Evolutionary conservation across 2,329 filamentous ascomycete genomes (phyloP), one percentile per base, ranked within the genome.

Genomic region (Boeremia lycopersici): DNA sequence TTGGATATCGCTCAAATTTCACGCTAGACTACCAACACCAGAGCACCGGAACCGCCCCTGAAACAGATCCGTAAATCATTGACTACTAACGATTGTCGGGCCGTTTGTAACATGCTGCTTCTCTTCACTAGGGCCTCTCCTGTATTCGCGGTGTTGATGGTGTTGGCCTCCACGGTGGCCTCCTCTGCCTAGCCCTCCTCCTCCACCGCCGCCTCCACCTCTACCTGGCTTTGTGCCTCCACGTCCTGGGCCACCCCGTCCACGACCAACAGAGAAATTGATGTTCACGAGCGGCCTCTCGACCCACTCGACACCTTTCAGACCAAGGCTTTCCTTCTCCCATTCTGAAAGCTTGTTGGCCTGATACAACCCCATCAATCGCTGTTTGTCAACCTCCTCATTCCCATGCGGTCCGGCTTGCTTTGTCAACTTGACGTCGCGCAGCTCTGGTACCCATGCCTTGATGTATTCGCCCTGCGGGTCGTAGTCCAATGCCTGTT

Each of bases 401-500:
- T 59, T 65, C 1, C 56, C 64, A 1, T 56, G 38, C 1, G 48
- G 41, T 10, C 62, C 63, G 10, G 62, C 39, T 6, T 42, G 59
- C 15, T 56, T 68, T 10, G 58, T 68, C 43, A 71, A 31, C 30
- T 75, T 75, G 0, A 91, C 72, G 0, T 77, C 70, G 2, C 81
- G 78, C 25, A 91, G 69, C 69, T 93, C 90, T 0, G 84, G 83
- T 0, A 93, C 79, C 90, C 90, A 93, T 2, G 82, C 78, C n/a
- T 84, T 84, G 8, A 91, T 85, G 61, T 91, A 93, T 6, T 81
- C 77, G 2, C 88, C 90, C 0, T 85, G 76, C 2, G 81, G 81
- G 68, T 93, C 90, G 67, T 93, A 93, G 60, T 92, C 89, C 38
- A 89, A 84, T 0, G 86, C 88, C 70, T 93, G 90, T 71, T 93